Conservation (phyloP, 139 green algal species). For the Ettlia oleoabundans region DNA sequence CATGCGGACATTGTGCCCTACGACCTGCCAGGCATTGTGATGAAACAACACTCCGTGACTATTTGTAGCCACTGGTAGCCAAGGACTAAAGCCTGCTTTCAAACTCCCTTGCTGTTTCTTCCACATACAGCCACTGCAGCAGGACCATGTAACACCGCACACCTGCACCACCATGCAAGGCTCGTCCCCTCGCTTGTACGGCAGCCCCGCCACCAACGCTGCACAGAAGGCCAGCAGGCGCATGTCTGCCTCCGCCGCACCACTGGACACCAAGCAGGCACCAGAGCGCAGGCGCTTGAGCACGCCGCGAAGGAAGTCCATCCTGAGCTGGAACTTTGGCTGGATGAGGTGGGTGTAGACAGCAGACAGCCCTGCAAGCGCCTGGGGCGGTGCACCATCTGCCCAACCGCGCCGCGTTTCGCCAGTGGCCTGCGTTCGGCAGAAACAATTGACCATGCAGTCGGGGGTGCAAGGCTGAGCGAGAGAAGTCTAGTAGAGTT, state of each 20-base stretch:
- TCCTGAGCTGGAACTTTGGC: constrained; percentile 21
- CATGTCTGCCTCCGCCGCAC: constrained; percentile 11
- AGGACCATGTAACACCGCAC: too few relatives aligned
- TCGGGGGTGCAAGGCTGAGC: too few relatives aligned
- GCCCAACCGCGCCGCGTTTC: constrained; percentile 1
- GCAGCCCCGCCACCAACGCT: constrained; percentile 61
- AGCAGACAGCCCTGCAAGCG: constrained; percentile 43
- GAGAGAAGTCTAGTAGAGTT: too few relatives aligned
- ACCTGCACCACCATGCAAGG: constrained; percentile 63
- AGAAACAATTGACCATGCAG: background rate
- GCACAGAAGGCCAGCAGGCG: constrained; percentile 61
- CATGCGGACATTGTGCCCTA: too few relatives aligned
- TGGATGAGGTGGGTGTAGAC: constrained; percentile 62
- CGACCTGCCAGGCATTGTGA: too few relatives aligned
- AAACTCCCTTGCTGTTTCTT: too few relatives aligned
- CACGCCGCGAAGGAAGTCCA: constrained; percentile 21
- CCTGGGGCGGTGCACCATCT: constrained; percentile 30
- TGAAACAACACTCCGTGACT: too few relatives aligned
- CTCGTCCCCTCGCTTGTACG: constrained; percentile 72
- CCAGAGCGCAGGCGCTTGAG: constrained; percentile 11
- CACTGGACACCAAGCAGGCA: background rate
- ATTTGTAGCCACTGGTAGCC: too few relatives aligned
- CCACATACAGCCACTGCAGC: too few relatives aligned
- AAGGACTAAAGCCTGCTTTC: too few relatives aligned
- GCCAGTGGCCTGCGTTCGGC: background rate